Evolutionary conservation across 140 eudicot genomes (phyloP).

Genomic region (Erigeron philadelphicus): DNA sequence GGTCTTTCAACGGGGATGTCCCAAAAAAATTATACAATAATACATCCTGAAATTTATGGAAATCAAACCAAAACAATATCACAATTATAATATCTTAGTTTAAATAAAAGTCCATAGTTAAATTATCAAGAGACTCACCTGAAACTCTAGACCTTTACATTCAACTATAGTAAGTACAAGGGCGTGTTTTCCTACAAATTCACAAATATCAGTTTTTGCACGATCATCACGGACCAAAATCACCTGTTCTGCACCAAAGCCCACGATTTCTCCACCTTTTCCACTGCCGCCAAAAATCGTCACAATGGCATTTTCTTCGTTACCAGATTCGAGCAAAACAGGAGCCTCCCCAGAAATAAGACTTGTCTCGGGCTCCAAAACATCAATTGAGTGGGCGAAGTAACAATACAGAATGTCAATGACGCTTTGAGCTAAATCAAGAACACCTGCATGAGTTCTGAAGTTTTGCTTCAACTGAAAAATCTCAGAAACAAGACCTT

Average conservation of each 20-base stretch:
- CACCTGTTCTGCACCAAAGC: conserved; percentile 85
- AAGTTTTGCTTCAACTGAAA: conserved; percentile 50
- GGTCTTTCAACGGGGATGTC: conserved; percentile 46
- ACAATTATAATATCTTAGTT: too few species aligned
- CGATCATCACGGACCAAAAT: conserved; percentile 70
- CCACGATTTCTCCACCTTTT: conserved; percentile 34
- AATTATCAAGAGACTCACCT: conserved; percentile 29
- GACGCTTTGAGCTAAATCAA: conserved; percentile 70
- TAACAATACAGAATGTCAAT: conserved; percentile 51
- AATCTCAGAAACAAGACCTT: conserved; percentile 46
- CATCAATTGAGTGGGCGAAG: conserved; percentile 55
- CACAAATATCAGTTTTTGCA: conserved; percentile 39
- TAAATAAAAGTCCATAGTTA: too few species aligned
- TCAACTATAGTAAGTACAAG: conserved; percentile 67
- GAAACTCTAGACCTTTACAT: conserved; percentile 88
- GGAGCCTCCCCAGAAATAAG: conserved; percentile 70
- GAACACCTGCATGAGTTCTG: conserved; percentile 73
- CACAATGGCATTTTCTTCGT: conserved; percentile 49
- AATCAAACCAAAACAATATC: not conserved
- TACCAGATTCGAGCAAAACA: conserved; percentile 49
- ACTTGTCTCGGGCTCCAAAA: conserved; percentile 58
- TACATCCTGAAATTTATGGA: conserved; percentile 42
- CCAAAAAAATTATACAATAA: conserved; percentile 61
- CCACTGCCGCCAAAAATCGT: conserved; percentile 51
- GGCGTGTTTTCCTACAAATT: conserved; percentile 53